Evolutionary conservation across 192 early-diverging fungal species (phyloP), one percentile per base, ranked within the genome.

Genomic region (Coemansia sp.): DNA sequence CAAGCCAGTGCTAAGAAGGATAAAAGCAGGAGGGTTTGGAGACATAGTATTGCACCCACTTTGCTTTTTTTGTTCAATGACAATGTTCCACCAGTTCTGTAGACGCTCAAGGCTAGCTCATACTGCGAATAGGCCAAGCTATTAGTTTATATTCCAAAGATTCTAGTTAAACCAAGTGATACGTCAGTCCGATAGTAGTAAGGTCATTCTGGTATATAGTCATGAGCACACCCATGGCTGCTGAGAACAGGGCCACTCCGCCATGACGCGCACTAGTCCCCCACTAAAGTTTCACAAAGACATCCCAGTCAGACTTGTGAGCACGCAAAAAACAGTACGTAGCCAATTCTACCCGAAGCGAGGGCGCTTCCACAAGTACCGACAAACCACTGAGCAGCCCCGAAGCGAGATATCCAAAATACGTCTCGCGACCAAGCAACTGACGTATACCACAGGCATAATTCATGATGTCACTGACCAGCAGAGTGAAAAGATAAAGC

Each of bases 291-390:
- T 85, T 65, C 21, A 84, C 82, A 31, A 87, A 76, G 48, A 85
- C 66, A 11, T 87, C 85, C 92, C 91, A 94, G 7, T 79, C 68
- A 7, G 85, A 82, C 69, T 92, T 91, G 33, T 93, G 45, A 0
- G 92, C 92, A 36, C 93, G 86, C 42, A 93, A 86, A 28, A 93
- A 70, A 64, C 89, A 91, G 69, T 96, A 96, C 71, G 95, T 75
- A 13, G 86, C 92, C 37, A 96, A 77, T 67, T 96, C 94, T 69
- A 88, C 62, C 41, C 86, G 87, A 36, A 88, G 85, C 6, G 86
- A 84, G 13, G 79, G 82, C 6, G 83, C 76, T 69, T 91, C 90
- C 6, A 87, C 71, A n/a, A 91, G 68, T 35, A 87, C 80, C 4
- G 86, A 82, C 10, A 82, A 65, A 0, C 88, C 88, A 20, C 83